phyloP scores from a whole-genome alignment of 306 rosid genomes.

The Betula pendula region DNA sequence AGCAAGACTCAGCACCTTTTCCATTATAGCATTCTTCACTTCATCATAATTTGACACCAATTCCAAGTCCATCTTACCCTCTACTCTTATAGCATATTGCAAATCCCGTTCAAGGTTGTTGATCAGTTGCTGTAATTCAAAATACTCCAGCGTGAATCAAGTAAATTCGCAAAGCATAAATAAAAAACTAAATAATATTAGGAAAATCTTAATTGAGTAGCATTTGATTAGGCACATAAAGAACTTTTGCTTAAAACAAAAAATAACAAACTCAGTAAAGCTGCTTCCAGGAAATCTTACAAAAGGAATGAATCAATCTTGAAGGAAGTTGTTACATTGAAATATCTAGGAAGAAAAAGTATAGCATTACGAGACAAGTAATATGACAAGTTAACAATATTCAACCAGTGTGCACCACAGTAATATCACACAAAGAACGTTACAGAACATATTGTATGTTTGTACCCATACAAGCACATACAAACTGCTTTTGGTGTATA shows the following conservation, averaged over 20 bases:
- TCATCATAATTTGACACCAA: slow-evolving; percentile 81
- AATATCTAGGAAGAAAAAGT: slow-evolving; percentile 12
- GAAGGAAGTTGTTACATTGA: not conserved
- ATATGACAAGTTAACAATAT: not conserved
- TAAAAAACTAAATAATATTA: not conserved
- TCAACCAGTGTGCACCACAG: not conserved
- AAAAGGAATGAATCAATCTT: slow-evolving; percentile 1
- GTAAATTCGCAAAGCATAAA: slow-evolving; percentile 19
- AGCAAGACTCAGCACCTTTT: slow-evolving; percentile 61
- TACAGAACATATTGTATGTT: not conserved
- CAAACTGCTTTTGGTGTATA: not conserved
- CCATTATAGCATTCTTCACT: slow-evolving; percentile 79
- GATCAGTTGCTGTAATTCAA: slow-evolving; percentile 71
- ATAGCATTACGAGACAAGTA: not conserved
- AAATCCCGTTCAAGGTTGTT: slow-evolving; percentile 90
- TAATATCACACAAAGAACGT: not conserved
- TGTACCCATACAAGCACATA: not conserved
- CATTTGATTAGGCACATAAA: slow-evolving; percentile 9
- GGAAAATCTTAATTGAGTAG: slow-evolving; percentile 18
- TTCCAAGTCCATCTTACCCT: slow-evolving; percentile 89
- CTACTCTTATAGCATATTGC: slow-evolving; percentile 89
- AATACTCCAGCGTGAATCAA: slow-evolving; percentile 32
- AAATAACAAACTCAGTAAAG: not conserved
- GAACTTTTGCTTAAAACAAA: not conserved
- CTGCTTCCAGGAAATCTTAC: slow-evolving; percentile 11